phyloP scores from a whole-genome alignment of 2,329 filamentous ascomycete genomes.

The Colletotrichum simmondsii region DNA sequence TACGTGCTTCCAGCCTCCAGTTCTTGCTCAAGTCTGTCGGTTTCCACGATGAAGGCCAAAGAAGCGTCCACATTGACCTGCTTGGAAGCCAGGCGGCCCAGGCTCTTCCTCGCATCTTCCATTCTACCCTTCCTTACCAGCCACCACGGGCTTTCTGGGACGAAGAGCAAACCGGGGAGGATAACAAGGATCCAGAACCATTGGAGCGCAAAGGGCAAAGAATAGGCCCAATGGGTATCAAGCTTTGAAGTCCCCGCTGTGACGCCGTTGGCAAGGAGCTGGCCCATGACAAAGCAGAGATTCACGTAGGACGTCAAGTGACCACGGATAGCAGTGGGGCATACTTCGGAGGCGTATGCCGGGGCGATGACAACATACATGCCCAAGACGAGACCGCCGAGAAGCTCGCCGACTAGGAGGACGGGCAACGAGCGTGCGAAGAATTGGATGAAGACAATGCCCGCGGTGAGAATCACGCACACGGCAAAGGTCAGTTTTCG shows the following conservation, averaged over 20 bases:
- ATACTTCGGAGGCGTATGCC: slow-evolving; percentile 71
- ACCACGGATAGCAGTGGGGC: slow-evolving; percentile 66
- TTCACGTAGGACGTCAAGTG: slow-evolving; percentile 70
- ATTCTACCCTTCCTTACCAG: slow-evolving; percentile 54
- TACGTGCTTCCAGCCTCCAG: slow-evolving; percentile 60
- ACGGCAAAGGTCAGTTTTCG: slow-evolving; percentile 56
- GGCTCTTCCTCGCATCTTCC: slow-evolving; percentile 52
- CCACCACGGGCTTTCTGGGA: slow-evolving; percentile 64
- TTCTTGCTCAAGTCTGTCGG: slow-evolving; percentile 65
- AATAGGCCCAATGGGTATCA: slow-evolving; percentile 59
- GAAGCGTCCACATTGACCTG: slow-evolving; percentile 59
- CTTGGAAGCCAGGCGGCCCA: slow-evolving; percentile 56
- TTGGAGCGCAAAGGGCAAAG: slow-evolving; percentile 59
- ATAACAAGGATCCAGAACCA: slow-evolving; percentile 62
- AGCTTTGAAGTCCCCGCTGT: slow-evolving; percentile 54
- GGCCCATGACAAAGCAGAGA: slow-evolving; percentile 71
- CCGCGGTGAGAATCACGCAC: slow-evolving; percentile 57
- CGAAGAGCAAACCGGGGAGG: slow-evolving; percentile 55
- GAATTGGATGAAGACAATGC: slow-evolving; percentile 71
- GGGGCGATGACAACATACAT: slow-evolving; percentile 69
- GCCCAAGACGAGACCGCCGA: slow-evolving; percentile 70
- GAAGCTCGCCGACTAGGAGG: slow-evolving; percentile 69
- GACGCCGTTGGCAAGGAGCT: slow-evolving; percentile 63
- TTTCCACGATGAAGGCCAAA: slow-evolving; percentile 67
- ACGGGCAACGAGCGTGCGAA: slow-evolving; percentile 66